These are phyloP conservation scores for Oryza nivara DNA, from an alignment of 176 grass and related monocot species.

Conservation along the genomic window DNA sequence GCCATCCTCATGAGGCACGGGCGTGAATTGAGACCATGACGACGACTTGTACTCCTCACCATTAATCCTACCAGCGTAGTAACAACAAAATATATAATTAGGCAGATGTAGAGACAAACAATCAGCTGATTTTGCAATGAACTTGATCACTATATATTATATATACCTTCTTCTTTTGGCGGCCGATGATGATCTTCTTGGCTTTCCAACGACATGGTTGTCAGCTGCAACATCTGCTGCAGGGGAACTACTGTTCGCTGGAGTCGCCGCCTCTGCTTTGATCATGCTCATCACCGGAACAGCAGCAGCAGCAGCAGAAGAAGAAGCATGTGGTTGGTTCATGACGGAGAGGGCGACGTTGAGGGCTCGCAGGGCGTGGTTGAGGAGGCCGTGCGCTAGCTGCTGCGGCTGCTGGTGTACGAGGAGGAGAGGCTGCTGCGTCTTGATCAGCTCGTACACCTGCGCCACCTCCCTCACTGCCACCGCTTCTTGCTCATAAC, in stretches of 20 bases:
- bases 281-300: background rate
- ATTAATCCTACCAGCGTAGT: background rate
- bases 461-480: constrained; percentile 14
- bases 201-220: background rate
- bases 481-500: too few relatives aligned
- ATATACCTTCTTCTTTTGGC: constrained; percentile 25
- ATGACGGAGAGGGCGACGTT: constrained; percentile 42
- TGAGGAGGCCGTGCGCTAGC: constrained; percentile 14
- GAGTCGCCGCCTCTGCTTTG: background rate
- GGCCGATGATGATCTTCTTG: background rate
- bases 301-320: too few relatives aligned
- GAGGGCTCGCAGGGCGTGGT: constrained; percentile 32
- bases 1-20: constrained; percentile 22
- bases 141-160: too few relatives aligned
- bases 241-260: background rate
- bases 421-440: constrained; percentile 17
- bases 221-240: background rate
- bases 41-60: background rate
- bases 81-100: too few relatives aligned
- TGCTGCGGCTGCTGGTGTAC: background rate
- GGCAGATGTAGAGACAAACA: background rate
- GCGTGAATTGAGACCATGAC: background rate
- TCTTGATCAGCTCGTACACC: constrained; percentile 38
- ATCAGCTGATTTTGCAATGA: background rate
- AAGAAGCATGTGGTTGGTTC: background rate